A percentile compares a stretch with the other conserved stretches of the same genome.
These are phyloP conservation scores for Fusarium mangiferae DNA, from an alignment of 2,329 filamentous ascomycete genomes.

Conservation along the genomic window DNA sequence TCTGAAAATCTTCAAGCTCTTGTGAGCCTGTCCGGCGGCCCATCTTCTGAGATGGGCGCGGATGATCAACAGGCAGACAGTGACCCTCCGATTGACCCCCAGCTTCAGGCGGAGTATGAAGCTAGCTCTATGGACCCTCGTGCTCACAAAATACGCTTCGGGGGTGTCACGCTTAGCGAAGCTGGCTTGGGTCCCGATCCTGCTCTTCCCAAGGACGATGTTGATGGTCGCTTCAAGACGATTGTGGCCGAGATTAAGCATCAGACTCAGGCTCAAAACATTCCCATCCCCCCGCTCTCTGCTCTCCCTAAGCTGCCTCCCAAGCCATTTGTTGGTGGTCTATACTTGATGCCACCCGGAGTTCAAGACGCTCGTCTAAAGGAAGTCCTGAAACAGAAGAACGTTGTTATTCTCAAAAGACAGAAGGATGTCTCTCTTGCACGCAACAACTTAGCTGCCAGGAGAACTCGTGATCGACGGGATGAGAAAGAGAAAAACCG, in stretches of 20 bases:
- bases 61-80: neutral
- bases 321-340: conserved; percentile 39
- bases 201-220: conserved; percentile 15
- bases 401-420: conserved; percentile 18
- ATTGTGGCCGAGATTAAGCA: conserved; percentile 37
- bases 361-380: neutral
- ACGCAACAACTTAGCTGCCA: conserved; percentile 53
- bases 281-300: conserved; percentile 44
- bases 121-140: neutral
- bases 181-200: neutral
- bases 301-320: conserved; percentile 39
- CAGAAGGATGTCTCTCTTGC: conserved; percentile 46
- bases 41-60: neutral
- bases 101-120: neutral
- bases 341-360: conserved; percentile 28
- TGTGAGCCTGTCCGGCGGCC: neutral
- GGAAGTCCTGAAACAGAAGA: conserved; percentile 13
- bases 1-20: neutral
- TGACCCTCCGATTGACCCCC: neutral
- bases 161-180: neutral
- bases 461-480: conserved; percentile 48
- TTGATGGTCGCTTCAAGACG: conserved; percentile 21
- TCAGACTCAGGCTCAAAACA: conserved; percentile 38
- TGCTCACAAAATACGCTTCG: neutral
- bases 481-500: conserved; percentile 42